Percentiles rank a stretch among this genome's conserved stretches.
These are phyloP conservation scores for Penicillium angulare DNA, from an alignment of 495 filamentous ascomycete genomes.

Conservation along the genomic window DNA sequence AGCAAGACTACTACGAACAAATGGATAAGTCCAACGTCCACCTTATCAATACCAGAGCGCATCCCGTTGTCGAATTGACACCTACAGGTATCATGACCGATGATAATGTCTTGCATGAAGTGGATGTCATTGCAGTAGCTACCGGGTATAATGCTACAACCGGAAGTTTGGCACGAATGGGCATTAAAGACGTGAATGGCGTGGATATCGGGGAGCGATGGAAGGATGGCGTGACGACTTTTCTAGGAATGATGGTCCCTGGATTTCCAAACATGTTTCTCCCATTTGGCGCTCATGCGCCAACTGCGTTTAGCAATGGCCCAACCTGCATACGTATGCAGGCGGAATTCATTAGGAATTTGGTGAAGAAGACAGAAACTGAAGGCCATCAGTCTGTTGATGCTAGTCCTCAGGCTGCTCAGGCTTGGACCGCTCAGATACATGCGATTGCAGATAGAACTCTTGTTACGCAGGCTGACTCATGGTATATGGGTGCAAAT, in stretches of 20 bases:
- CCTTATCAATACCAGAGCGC: constrained; percentile 49
- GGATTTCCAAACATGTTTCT: constrained; percentile 57
- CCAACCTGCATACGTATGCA: constrained; percentile 48
- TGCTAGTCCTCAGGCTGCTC: constrained; percentile 39
- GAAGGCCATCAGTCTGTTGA: constrained; percentile 39
- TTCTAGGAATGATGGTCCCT: constrained; percentile 41
- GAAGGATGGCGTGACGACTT: constrained; percentile 43
- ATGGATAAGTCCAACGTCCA: constrained; percentile 56
- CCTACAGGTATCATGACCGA: constrained; percentile 39
- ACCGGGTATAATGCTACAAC: constrained; percentile 41
- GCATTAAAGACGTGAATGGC: constrained; percentile 40
- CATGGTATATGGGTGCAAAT: constrained; percentile 40
- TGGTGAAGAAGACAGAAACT: constrained; percentile 19
- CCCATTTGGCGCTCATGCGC: constrained; percentile 44
- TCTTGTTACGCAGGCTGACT: constrained; percentile 40
- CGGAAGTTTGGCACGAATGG: constrained; percentile 48
- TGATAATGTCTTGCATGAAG: constrained; percentile 40
- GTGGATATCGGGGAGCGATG: constrained; percentile 42
- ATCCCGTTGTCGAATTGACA: constrained; percentile 47
- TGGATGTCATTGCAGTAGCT: constrained; percentile 53
- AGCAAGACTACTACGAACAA: constrained; percentile 56
- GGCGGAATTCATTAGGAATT: constrained; percentile 47
- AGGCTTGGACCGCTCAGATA: constrained; percentile 43
- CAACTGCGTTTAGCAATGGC: constrained; percentile 50
- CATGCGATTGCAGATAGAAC: constrained; percentile 38